A percentile compares a stretch with the other conserved stretches of the same genome.
These are phyloP conservation scores for Aspergillus mulundensis DNA, from an alignment of 495 filamentous ascomycete genomes.

Conservation along the genomic window DNA sequence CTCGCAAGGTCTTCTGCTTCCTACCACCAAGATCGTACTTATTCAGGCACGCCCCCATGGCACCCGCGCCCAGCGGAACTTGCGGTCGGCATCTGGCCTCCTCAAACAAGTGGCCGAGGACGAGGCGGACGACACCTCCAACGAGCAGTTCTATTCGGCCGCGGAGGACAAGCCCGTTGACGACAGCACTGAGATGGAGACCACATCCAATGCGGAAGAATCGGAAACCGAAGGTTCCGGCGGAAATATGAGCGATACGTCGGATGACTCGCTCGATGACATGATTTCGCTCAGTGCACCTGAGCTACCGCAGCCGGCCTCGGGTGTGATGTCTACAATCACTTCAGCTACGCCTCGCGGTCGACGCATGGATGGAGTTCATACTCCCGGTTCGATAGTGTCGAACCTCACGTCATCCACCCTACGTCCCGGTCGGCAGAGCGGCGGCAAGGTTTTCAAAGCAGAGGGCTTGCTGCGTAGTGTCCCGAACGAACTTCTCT, in stretches of 20 bases:
- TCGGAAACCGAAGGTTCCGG: conserved; percentile 46
- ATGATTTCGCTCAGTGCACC: conserved; percentile 83
- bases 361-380: conserved; percentile 59
- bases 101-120: conserved; percentile 62
- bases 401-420: conserved; percentile 79
- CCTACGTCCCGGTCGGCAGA: conserved; percentile 59
- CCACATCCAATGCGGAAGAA: conserved; percentile 50
- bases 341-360: conserved; percentile 68
- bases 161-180: conserved; percentile 64
- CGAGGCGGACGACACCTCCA: conserved; percentile 74
- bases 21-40: conserved; percentile 67
- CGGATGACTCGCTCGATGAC: conserved; percentile 73
- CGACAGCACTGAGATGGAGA: conserved; percentile 56
- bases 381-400: conserved; percentile 78
- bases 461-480: conserved; percentile 67
- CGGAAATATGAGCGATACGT: conserved; percentile 58
- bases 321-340: conserved; percentile 66
- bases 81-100: conserved; percentile 28
- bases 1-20: conserved; percentile 74
- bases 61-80: conserved; percentile 27
- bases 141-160: conserved; percentile 85
- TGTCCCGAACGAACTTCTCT: conserved; percentile 73
- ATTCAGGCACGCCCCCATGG: conserved; percentile 53
- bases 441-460: conserved; percentile 64
- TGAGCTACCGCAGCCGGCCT: conserved; percentile 61